Base-by-base conservation (phyloP, 495 filamentous ascomycete genomes). In the Pseudomonodictys pantanalensis region DNA sequence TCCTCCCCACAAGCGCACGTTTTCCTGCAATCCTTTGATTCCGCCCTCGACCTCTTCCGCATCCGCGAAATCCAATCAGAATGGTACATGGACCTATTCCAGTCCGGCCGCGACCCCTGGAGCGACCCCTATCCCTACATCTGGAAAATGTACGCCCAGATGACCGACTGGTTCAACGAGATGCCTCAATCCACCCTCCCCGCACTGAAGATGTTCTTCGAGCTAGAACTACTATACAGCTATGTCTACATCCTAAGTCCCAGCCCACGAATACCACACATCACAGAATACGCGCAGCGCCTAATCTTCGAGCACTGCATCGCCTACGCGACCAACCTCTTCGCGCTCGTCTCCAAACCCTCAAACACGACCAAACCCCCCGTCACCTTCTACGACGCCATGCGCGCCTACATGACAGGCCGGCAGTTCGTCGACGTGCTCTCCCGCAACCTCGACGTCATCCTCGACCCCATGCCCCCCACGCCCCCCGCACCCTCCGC, bases 241-340 rank as follows among this genome's bases (percentile, higher is more conserved):
- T 91, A 85, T 57, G 83, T 95, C 43, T 88, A 93, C 70, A 85
- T 90, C 53, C 76, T 95, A 8, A 89, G 90, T 1, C 88, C 90
- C 0, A 86, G 84, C 22, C 80, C 84, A 12, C 56, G 64, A 2
- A 58, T 58, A 12, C 83, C 86, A 3, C 72, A 76, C 0, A 77
- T 87, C 24, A 81, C 79, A 25, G 78, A 85, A 11, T 88, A 90
- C 64, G 87, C 81, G 38, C 84, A 86, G 62, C 73, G 82, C 9
- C 77, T 93, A 29, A 85, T 96, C 32, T 95, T 95, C 68, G 89
- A 92, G 61, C 84, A 90, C 63, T 85, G 83, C 64, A 82, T 92
- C 56, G 79, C 83, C 33, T 97, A 91, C 66, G 77, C 87, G 35
- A 72, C 83, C 35, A 77, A 76, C 46, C 80, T 89, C 60, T 74